phyloP scores from a whole-genome alignment of 129 eudicot genomes.

The Flaveria robusta region DNA sequence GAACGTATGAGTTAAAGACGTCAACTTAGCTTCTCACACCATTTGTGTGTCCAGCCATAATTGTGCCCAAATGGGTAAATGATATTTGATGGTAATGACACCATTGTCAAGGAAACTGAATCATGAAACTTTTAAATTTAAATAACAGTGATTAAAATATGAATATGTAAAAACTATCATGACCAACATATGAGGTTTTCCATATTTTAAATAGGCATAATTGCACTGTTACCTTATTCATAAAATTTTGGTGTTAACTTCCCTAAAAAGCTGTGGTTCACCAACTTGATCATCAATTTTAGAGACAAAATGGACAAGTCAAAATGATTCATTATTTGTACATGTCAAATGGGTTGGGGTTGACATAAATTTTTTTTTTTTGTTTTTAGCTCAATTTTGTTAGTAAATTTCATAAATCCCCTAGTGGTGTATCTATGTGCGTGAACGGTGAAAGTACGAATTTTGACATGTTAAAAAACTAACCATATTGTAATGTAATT shows the following conservation, averaged over 20 bases:
- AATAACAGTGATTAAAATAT: neutral
- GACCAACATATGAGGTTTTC: neutral
- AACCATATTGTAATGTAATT: neutral
- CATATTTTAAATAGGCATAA: neutral
- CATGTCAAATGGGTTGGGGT: neutral
- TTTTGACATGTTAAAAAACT: neutral
- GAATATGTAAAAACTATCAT: neutral
- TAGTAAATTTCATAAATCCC: neutral
- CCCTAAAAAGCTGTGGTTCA: neutral
- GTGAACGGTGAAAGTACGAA: neutral
- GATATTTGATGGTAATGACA: constrained; percentile 1
- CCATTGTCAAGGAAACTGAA: constrained; percentile 5
- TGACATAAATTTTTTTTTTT: neutral
- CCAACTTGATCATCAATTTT: neutral
- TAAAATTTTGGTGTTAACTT: neutral
- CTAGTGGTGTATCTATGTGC: neutral
- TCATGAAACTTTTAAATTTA: neutral
- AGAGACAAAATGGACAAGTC: neutral
- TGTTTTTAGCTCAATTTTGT: neutral
- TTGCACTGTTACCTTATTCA: neutral
- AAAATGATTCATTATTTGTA: too few relatives aligned
- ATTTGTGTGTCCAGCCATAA: neutral
- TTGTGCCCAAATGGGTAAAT: neutral
- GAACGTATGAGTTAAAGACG: neutral
- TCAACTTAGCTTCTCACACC: constrained; percentile 17